Conservation (phyloP, 306 rosid genomes). For the Oemleria cerasiformis region DNA sequence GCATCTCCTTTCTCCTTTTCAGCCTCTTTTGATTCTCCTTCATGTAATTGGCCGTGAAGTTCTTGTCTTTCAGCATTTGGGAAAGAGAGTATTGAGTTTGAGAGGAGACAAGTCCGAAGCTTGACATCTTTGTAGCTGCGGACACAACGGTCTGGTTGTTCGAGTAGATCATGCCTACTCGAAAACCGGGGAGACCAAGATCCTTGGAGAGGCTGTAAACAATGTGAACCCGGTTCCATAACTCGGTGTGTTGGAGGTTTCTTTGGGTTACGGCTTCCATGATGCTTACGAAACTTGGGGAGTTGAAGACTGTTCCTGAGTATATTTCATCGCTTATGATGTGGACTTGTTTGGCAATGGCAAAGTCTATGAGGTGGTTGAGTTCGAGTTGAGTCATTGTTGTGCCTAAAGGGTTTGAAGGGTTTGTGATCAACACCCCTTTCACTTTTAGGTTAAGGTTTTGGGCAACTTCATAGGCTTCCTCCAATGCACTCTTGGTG, state of each 20-base stretch:
- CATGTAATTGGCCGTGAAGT: constrained; percentile 43
- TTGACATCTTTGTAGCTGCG: constrained; percentile 89
- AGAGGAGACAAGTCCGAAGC: constrained; percentile 75
- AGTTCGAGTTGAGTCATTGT: constrained; percentile 53
- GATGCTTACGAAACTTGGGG: constrained; percentile 52
- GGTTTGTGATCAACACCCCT: constrained; percentile 77
- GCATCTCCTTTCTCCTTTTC: constrained; percentile 39
- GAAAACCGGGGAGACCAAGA: constrained; percentile 67
- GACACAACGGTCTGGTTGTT: constrained; percentile 42
- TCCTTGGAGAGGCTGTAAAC: constrained; percentile 81
- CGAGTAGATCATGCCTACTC: constrained; percentile 84
- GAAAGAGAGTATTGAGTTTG: constrained; percentile 72
- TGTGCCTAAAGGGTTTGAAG: constrained; percentile 85
- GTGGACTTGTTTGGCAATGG: constrained; percentile 42
- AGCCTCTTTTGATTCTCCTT: constrained; percentile 43
- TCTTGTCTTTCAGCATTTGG: constrained; percentile 42
- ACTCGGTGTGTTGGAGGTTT: neutral
- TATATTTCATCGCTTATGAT: constrained; percentile 82
- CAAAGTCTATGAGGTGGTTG: constrained; percentile 47
- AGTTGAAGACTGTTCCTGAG: constrained; percentile 61
- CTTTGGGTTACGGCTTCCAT: constrained; percentile 34
- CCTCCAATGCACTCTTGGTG: constrained; percentile 47
- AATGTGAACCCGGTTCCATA: constrained; percentile 45
- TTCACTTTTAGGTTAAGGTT: constrained; percentile 48
- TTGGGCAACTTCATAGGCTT: constrained; percentile 55